Conservation (phyloP, 495 filamentous ascomycete genomes). For the Podospora conica region DNA sequence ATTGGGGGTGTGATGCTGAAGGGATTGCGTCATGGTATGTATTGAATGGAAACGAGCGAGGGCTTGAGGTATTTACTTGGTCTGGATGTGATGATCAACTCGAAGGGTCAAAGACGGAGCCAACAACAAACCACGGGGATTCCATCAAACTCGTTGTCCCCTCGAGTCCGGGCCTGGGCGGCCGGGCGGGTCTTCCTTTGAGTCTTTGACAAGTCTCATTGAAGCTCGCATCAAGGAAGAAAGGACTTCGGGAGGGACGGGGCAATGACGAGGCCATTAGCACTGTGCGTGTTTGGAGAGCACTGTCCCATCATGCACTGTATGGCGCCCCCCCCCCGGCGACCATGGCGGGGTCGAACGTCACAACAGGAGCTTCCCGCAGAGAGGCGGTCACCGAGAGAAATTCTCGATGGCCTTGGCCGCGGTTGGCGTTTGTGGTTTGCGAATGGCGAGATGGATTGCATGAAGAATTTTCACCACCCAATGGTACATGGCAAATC, state of each 20-base stretch:
- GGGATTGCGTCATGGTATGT: slow-evolving; percentile 17
- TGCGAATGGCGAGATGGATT: slow-evolving; percentile 7
- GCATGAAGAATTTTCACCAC: slow-evolving; percentile 2
- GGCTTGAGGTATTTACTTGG: slow-evolving; percentile 14
- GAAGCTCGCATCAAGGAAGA: not conserved
- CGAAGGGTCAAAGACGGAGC: not conserved
- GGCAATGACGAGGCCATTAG: not conserved
- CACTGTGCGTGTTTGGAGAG: not conserved
- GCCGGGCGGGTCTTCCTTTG: not conserved
- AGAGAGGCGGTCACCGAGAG: slow-evolving; percentile 22
- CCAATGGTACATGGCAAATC: not conserved
- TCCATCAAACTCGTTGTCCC: not conserved
- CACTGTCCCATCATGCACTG: not conserved
- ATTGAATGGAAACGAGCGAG: not conserved
- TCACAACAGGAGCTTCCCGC: not conserved
- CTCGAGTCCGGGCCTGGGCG: not conserved
- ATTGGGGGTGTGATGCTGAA: not conserved
- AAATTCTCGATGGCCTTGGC: slow-evolving; percentile 4
- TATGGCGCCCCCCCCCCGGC: not conserved
- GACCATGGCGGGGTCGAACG: not conserved
- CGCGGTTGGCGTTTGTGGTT: slow-evolving; percentile 11
- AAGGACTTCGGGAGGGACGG: not conserved
- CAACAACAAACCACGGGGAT: not conserved
- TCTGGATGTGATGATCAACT: not conserved
- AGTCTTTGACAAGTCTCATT: not conserved